Percentiles rank a stretch among this genome's conserved stretches.
Conservation (phyloP, 78 protist species). For the Trichosphaerium sp. region DNA sequence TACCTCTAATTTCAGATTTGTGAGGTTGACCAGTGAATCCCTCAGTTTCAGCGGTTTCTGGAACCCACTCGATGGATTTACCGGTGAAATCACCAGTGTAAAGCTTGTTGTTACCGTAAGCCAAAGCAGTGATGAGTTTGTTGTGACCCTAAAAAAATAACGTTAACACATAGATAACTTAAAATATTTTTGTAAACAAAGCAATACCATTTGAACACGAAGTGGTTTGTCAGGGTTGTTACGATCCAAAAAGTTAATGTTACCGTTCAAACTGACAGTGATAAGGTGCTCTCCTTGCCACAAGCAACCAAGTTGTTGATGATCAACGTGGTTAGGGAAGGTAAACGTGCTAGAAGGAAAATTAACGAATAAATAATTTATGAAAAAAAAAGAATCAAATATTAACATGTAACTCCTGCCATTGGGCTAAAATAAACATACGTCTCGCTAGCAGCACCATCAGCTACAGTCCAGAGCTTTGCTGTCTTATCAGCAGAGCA, state of each 20-base stretch:
- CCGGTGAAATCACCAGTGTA: slow-evolving; percentile 40
- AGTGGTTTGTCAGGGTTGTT: slow-evolving; percentile 29
- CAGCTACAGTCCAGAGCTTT: slow-evolving; percentile 51
- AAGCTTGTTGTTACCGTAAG: slow-evolving; percentile 28
- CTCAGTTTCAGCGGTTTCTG: slow-evolving; percentile 25
- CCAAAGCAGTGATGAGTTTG: slow-evolving; percentile 47
- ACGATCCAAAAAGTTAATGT: slow-evolving; percentile 35
- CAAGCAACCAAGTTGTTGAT: slow-evolving; percentile 76
- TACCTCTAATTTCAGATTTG: slow-evolving; percentile 30
- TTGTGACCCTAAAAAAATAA: slow-evolving; percentile 61
- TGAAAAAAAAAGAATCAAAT: background rate
- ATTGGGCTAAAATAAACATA: background rate
- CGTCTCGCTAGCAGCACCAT: background rate
- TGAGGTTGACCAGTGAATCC: slow-evolving; percentile 38
- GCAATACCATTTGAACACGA: slow-evolving; percentile 2
- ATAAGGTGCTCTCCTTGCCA: slow-evolving; percentile 50
- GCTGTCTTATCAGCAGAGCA: slow-evolving; percentile 76
- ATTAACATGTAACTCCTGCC: background rate
- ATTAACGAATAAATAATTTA: background rate
- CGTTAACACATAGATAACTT: slow-evolving; percentile 1
- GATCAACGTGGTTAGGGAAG: slow-evolving; percentile 11
- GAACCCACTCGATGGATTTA: slow-evolving; percentile 30
- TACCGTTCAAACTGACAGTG: slow-evolving; percentile 57
- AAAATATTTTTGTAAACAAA: too few relatives aligned
- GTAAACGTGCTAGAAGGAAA: slow-evolving; percentile 5